Base-by-base conservation (phyloP, 1,139 yeast species). In the Debaryomyces robertsiae region DNA sequence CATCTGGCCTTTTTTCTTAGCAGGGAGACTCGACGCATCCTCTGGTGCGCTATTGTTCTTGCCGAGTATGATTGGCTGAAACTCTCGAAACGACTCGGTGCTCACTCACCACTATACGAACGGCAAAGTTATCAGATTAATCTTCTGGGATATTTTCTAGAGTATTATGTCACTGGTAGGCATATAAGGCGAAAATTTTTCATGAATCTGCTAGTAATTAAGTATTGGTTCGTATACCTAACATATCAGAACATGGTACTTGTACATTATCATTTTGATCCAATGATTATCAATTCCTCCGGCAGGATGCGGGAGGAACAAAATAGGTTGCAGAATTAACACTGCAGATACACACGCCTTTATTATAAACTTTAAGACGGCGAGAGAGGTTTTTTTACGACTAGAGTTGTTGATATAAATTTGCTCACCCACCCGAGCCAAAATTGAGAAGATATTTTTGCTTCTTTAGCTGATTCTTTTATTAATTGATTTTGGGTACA, bases 401-500 rank as follows among this genome's bases (percentile, higher is more conserved):
- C 28, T 25, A 11, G 11, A 9, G 11, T 25, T 18, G 9, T 27
- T 25, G 11, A 15, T 40, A 40, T 40, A 40, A 36, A 40, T 40
- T 40, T 28, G 30, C 32, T 25, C 37, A 24, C 25, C 24, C 9
- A 25, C 31, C 40, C 35, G 16, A 29, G 13, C 9, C 11, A 29
- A 24, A 18, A 18, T 22, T 43, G 46, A 40, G 46, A 10, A 18
- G 23, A 36, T 41, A 40, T 45, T 45, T 45, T 40, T 40, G 29
- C 47, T 38, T 46, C 42, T 35, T 41, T 42, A 42, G 48, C 44
- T 43, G 31, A 40, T 44, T 46, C 46, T 30, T 32, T 44, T 30
- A 32, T 27, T 27, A 27, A 29, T 42, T 37, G 34, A 13, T 40
- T 44, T 41, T 46, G 46, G 37, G 45, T 40, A 42, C 36, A 43